Conservation (phyloP, 768 basidiomycete species). For the Dioszegia hungarica region DNA sequence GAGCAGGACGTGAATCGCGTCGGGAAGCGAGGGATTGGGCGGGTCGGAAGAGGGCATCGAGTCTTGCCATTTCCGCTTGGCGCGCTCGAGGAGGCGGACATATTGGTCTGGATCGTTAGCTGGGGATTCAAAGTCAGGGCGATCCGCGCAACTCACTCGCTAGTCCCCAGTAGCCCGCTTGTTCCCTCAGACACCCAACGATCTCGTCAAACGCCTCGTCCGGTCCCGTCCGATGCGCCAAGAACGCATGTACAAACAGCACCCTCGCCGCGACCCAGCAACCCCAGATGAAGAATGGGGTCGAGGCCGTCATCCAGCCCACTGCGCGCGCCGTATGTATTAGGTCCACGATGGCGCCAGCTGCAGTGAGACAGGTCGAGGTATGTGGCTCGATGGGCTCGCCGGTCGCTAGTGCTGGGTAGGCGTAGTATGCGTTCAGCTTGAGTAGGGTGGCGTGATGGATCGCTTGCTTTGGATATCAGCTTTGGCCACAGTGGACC, state of each 20-base stretch:
- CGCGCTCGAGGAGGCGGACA: slow-evolving; percentile 42
- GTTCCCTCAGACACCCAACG: slow-evolving; percentile 27
- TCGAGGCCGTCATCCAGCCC: slow-evolving; percentile 24
- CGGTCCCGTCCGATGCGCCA: slow-evolving; percentile 27
- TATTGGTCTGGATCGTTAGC: slow-evolving; percentile 45
- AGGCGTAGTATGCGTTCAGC: slow-evolving; percentile 46
- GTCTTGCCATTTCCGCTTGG: slow-evolving; percentile 39
- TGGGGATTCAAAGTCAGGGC: too few species aligned
- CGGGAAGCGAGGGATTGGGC: slow-evolving; percentile 29
- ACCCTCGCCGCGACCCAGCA: slow-evolving; percentile 47
- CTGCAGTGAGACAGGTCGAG: slow-evolving; percentile 33
- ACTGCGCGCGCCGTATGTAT: slow-evolving; percentile 12
- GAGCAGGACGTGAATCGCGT: slow-evolving; percentile 44
- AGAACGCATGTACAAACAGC: slow-evolving; percentile 37
- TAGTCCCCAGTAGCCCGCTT: slow-evolving; percentile 37
- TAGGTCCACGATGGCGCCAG: slow-evolving; percentile 26
- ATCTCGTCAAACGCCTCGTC: slow-evolving; percentile 41
- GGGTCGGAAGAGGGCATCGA: slow-evolving; percentile 9
- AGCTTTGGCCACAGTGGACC: background rate
- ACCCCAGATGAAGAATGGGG: slow-evolving; percentile 45
- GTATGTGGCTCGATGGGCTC: slow-evolving; percentile 42
- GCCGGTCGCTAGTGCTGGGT: slow-evolving; percentile 36
- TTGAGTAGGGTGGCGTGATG: slow-evolving; percentile 45
- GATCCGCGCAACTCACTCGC: slow-evolving; percentile 45
- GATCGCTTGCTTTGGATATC: slow-evolving; percentile 33